phyloP scores from a whole-genome alignment of 2,329 filamentous ascomycete species.

The Botrytis paeoniae region DNA sequence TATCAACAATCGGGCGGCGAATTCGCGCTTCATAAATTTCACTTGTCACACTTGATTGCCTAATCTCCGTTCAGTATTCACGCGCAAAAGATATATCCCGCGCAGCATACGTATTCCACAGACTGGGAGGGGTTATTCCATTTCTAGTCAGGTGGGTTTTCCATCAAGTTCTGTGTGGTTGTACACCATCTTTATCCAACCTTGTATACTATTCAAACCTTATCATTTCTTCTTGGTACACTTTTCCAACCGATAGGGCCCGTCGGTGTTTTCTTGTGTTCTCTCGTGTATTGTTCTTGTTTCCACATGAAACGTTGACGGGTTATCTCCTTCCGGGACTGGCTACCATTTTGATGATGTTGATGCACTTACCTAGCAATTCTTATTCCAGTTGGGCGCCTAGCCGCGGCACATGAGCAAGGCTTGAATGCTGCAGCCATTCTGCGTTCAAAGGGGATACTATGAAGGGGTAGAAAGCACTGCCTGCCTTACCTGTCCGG shows the following conservation, averaged over 20 bases:
- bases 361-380: not conserved
- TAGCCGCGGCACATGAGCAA: not conserved
- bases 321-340: not conserved
- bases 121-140: not conserved
- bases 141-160: not conserved
- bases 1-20: not conserved
- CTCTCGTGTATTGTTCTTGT: not conserved
- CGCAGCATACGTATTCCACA: not conserved
- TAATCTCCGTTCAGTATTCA: not conserved
- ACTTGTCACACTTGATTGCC: not conserved
- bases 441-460: not conserved
- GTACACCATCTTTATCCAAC: conserved; percentile 10
- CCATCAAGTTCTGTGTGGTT: not conserved
- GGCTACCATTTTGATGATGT: not conserved
- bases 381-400: not conserved
- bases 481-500: not conserved
- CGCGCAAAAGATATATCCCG: not conserved
- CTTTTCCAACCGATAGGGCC: not conserved
- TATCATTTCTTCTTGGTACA: not conserved
- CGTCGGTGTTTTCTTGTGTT: not conserved
- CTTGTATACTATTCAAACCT: not conserved
- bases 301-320: not conserved
- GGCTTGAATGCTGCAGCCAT: not conserved
- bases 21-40: not conserved
- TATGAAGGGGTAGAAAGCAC: not conserved